Conservation (phyloP, 257 asterid genomes). For the Voacanga thouarsii region DNA sequence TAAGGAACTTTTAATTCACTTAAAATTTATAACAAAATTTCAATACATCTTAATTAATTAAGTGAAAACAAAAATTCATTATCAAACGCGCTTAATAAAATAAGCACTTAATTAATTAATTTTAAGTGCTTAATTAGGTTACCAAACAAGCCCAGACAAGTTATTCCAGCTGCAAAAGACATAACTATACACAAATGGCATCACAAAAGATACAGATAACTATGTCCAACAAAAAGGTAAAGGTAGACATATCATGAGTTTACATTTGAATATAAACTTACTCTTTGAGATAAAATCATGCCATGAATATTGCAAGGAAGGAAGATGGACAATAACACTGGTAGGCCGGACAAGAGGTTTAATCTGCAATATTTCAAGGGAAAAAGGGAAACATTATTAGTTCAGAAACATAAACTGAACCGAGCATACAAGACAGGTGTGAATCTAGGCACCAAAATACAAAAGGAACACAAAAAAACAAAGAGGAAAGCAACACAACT, state of each 20-base stretch:
- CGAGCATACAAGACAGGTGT: background rate
- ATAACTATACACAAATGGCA: background rate
- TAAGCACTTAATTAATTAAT: too few relatives aligned
- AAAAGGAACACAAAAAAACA: slow-evolving; percentile 8
- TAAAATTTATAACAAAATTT: too few relatives aligned
- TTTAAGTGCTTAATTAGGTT: too few relatives aligned
- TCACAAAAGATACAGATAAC: background rate
- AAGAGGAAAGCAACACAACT: slow-evolving; percentile 29
- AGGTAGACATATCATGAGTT: background rate
- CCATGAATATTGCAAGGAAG: slow-evolving; percentile 72
- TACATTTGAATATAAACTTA: slow-evolving; percentile 25
- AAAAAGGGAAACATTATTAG: background rate
- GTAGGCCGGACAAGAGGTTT: slow-evolving; percentile 84
- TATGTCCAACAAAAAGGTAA: slow-evolving; percentile 12
- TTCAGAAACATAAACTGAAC: background rate
- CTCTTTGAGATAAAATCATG: slow-evolving; percentile 79
- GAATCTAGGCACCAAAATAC: background rate
- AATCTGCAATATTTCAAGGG: slow-evolving; percentile 51
- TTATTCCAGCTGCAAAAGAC: background rate
- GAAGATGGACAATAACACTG: slow-evolving; percentile 42
- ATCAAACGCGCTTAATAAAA: too few relatives aligned
- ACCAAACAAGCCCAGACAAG: too few relatives aligned
- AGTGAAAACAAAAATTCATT: too few relatives aligned
- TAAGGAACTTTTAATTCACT: too few relatives aligned
- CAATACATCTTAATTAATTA: too few relatives aligned